A percentile compares a stretch with the other conserved stretches of the same genome.
Conservation (phyloP, 768 basidiomycete species). For the Collybia sp. region DNA sequence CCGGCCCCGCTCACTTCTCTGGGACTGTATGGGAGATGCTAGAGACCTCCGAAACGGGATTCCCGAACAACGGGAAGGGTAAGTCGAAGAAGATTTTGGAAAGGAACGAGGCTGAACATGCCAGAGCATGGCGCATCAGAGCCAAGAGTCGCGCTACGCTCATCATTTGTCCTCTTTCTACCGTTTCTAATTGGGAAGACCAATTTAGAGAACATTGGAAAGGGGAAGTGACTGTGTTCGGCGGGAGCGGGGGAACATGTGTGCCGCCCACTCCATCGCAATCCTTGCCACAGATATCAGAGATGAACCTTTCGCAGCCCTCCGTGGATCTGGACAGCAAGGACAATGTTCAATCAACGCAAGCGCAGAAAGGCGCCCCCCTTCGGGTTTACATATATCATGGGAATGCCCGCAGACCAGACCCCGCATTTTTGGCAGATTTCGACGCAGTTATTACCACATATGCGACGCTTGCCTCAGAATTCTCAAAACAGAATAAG, state of each 20-base stretch:
- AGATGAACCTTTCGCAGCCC: constrained; percentile 25
- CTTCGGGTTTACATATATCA: constrained; percentile 95
- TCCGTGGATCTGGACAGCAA: constrained; percentile 26
- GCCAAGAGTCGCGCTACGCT: constrained; percentile 83
- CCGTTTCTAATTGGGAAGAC: constrained; percentile 98
- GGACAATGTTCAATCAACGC: constrained; percentile 23
- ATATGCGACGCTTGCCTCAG: constrained; percentile 91
- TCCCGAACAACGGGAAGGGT: constrained; percentile 42
- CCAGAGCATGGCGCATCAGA: constrained; percentile 73
- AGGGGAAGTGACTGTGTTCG: constrained; percentile 79
- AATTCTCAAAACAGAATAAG: constrained; percentile 85
- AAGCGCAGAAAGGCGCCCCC: constrained; percentile 42
- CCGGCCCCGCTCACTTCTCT: constrained; percentile 57
- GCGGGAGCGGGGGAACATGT: constrained; percentile 57
- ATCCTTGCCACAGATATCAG: constrained; percentile 28
- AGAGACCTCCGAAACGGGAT: constrained; percentile 22
- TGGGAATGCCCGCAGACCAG: constrained; percentile 81
- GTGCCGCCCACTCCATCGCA: constrained; percentile 29
- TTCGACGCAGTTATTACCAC: constrained; percentile 98
- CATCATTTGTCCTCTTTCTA: constrained; percentile 95
- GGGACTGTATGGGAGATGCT: constrained; percentile 89
- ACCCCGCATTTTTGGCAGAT: constrained; percentile 83
- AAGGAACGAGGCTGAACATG: constrained; percentile 66
- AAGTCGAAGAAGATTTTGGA: constrained; percentile 65
- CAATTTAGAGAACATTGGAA: constrained; percentile 98